A percentile compares a stretch with the other conserved stretches of the same genome.
Evolutionary conservation across 2,329 filamentous ascomycete genomes (phyloP).

Genomic region (Westerdykella sp.): DNA sequence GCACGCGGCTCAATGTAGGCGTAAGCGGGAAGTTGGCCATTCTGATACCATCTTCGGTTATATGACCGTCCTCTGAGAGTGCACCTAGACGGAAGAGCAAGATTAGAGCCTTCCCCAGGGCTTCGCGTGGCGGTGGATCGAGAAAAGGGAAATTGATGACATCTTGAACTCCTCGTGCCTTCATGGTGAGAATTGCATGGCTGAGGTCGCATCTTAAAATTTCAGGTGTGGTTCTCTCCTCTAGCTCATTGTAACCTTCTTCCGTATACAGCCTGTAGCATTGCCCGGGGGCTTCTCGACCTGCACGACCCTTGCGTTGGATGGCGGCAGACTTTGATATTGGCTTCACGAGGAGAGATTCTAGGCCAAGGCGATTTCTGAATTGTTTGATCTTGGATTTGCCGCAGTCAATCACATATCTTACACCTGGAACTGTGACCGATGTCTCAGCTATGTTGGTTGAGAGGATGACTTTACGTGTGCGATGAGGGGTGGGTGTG

Average conservation of each 20-base stretch:
- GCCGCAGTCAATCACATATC: conserved; percentile 85
- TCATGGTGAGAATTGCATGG: conserved; percentile 84
- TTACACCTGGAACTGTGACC: conserved; percentile 87
- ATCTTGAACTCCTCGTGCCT: conserved; percentile 68
- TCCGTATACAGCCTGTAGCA: conserved; percentile 88
- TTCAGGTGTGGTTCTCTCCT: conserved; percentile 74
- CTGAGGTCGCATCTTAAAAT: conserved; percentile 86
- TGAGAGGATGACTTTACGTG: conserved; percentile 81
- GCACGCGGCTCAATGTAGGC: conserved; percentile 71
- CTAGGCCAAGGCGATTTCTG: conserved; percentile 74
- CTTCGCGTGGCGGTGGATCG: conserved; percentile 69
- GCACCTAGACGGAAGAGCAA: conserved; percentile 76
- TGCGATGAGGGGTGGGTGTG: conserved; percentile 63
- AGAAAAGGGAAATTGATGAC: conserved; percentile 79
- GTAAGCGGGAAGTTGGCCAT: conserved; percentile 81
- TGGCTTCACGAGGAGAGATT: conserved; percentile 81
- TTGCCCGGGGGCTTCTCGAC: conserved; percentile 83
- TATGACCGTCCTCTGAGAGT: conserved; percentile 62
- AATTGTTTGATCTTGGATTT: conserved; percentile 95
- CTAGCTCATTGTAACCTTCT: conserved; percentile 61
- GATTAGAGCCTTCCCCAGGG: conserved; percentile 73
- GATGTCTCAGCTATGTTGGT: conserved; percentile 99
- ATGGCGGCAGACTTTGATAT: conserved; percentile 92
- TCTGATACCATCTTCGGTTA: conserved; percentile 66
- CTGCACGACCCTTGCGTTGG: conserved; percentile 84